These are phyloP conservation scores for Metschnikowia baotianmanensis DNA, from an alignment of 805 yeast species.

Conservation along the genomic window DNA sequence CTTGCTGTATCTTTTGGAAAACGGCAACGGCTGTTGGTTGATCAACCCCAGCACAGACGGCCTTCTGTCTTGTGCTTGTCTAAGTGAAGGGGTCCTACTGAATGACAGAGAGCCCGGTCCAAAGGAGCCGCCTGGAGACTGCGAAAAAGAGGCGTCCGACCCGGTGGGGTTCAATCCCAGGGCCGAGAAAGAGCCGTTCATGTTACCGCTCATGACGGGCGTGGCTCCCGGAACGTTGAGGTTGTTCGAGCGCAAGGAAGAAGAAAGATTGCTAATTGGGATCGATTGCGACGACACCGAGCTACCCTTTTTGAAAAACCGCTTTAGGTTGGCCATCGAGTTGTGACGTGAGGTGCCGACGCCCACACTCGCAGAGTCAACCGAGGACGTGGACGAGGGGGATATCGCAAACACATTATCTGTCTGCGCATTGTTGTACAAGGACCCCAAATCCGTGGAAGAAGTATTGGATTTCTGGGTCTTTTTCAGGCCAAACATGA, in stretches of 20 bases:
- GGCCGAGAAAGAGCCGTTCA: slow-evolving; percentile 26
- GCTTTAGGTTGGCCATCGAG: slow-evolving; percentile 73
- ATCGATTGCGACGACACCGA: slow-evolving; percentile 21
- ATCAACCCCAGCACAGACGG: slow-evolving; percentile 35
- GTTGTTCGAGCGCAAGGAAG: slow-evolving; percentile 22
- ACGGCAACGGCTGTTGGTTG: slow-evolving; percentile 45
- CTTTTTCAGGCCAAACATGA: slow-evolving; percentile 43
- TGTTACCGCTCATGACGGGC: slow-evolving; percentile 23
- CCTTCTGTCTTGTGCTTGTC: slow-evolving; percentile 35
- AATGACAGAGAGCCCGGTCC: slow-evolving; percentile 24
- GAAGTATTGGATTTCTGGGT: slow-evolving; percentile 33
- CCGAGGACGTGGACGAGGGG: slow-evolving; percentile 36
- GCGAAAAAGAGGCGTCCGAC: slow-evolving; percentile 35
- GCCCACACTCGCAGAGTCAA: slow-evolving; percentile 28
- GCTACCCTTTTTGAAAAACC: slow-evolving; percentile 58
- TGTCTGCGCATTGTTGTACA: slow-evolving; percentile 33
- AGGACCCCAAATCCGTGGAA: slow-evolving; percentile 41
- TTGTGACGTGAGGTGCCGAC: slow-evolving; percentile 52
- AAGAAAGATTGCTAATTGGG: slow-evolving; percentile 23
- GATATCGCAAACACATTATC: slow-evolving; percentile 23
- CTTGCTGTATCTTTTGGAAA: slow-evolving; percentile 73
- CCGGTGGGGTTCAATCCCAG: slow-evolving; percentile 33
- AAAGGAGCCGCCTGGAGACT: slow-evolving; percentile 29
- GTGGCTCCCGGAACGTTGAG: slow-evolving; percentile 15
- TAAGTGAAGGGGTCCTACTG: slow-evolving; percentile 30